Base-by-base conservation (phyloP, 2,329 filamentous ascomycete genomes). In the Aspergillus flavus region DNA sequence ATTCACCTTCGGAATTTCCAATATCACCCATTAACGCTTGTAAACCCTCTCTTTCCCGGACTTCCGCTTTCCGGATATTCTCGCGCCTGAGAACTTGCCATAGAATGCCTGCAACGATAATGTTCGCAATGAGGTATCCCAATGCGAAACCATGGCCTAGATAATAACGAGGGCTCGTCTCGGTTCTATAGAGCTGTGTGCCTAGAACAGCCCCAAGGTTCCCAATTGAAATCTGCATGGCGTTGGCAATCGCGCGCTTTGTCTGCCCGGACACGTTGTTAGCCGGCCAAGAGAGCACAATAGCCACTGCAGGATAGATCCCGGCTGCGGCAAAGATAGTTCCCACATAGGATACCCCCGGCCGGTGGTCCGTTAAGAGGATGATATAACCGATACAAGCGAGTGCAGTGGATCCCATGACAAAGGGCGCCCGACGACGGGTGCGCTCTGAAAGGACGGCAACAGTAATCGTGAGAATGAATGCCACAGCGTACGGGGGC, bases 201-300 rank as follows among this genome's bases (percentile, higher is more conserved):
- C 89, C 89, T 28, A 92, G 68, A 0, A 91, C 87, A 0, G 88
- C 89, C 0, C 89, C 89, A 1, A 89, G 72, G 66, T 91, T 91
- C 0, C 89, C 90, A 57, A 92, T 88, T 11, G 86, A 89, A 62
- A 92, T 91, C 68, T 91, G 89, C 84, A 92, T 86, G 0, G 87
- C 89, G 55, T 89, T 91, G 2, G 86, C 87, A 4, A 88, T 86
- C 1, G 87, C 87, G 0, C 89, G 82, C 75, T 92, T 92, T 0
- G 88, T 90, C 75, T 91, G 88, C 0, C 88, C 88, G 0, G 87
- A 88, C 0, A 92, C 87, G 63, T 92, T 91, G 73, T 90, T 90
- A 1, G 89, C 89, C 0, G 89, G 87, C 89, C 89, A 92, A 1
- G 86, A 87, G 0, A 92, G 79, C 0, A 87, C 85, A 2, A 91